Conservation (phyloP, 2,329 filamentous ascomycete species). For the Atkinsonella texensis region DNA sequence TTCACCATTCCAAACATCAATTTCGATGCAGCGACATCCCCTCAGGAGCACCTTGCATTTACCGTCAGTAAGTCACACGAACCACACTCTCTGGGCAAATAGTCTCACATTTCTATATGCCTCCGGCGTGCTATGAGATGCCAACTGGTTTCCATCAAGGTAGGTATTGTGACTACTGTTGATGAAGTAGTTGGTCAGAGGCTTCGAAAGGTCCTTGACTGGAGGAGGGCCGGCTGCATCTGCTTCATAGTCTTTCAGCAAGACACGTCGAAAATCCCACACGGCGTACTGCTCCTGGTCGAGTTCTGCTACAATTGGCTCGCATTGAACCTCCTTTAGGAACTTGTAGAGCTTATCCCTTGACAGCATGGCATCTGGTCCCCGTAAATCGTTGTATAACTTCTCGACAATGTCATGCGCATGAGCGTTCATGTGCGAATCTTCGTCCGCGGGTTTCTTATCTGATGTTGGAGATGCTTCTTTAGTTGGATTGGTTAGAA, state of each 20-base stretch:
- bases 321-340: conserved; percentile 37
- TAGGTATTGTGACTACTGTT: conserved; percentile 95
- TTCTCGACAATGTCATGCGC: conserved; percentile 36
- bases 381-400: conserved; percentile 35
- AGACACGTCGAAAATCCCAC: conserved; percentile 38
- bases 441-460: conserved; percentile 11
- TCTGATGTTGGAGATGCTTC: conserved; percentile 15
- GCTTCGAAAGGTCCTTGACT: conserved; percentile 48
- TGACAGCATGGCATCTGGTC: conserved; percentile 17
- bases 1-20: conserved; percentile 84
- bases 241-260: conserved; percentile 31
- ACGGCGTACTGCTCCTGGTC: conserved; percentile 30
- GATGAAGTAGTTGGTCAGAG: conserved; percentile 84
- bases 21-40: conserved; percentile 83
- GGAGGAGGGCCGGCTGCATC: conserved; percentile 32
- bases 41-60: conserved; percentile 50
- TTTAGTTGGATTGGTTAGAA: conserved; percentile 13
- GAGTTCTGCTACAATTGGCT: conserved; percentile 21
- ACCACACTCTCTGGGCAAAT: background rate
- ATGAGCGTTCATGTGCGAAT: conserved; percentile 33
- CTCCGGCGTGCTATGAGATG: conserved; percentile 63
- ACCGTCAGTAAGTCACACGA: background rate
- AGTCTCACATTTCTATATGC: conserved; percentile 63
- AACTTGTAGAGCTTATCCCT: conserved; percentile 33
- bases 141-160: conserved; percentile 73